Percentiles rank a stretch among this genome's conserved stretches.
phyloP scores from a whole-genome alignment of 2,329 filamentous ascomycete species.

The Arthrobotrys sphaeroides region DNA sequence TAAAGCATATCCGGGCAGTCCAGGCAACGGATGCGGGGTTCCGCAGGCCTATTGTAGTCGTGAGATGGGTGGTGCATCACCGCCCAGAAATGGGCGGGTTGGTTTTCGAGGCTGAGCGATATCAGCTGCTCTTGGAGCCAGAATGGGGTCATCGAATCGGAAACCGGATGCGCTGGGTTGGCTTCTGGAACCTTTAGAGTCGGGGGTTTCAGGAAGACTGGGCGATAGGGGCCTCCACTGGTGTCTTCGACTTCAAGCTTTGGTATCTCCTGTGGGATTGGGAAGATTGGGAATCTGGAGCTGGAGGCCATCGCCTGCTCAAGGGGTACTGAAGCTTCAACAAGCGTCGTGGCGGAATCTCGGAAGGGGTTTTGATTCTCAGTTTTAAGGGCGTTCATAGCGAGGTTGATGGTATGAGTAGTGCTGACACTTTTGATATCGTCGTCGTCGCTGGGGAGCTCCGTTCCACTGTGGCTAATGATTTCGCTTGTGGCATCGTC shows the following conservation, averaged over 20 bases:
- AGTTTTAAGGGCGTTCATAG: slow-evolving; percentile 10
- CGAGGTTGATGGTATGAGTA: slow-evolving; percentile 29
- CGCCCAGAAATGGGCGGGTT: slow-evolving; percentile 37
- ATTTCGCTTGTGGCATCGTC: slow-evolving; percentile 39
- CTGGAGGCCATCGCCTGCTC: background rate
- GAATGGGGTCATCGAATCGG: background rate
- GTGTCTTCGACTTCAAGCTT: background rate
- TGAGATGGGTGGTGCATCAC: slow-evolving; percentile 39
- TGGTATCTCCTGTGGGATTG: background rate
- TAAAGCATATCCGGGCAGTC: slow-evolving; percentile 52
- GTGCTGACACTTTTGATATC: slow-evolving; percentile 35
- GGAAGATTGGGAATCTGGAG: background rate
- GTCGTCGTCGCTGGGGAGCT: background rate
- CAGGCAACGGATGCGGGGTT: slow-evolving; percentile 43
- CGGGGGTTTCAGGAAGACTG: background rate
- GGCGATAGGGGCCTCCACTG: background rate
- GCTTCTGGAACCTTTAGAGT: background rate
- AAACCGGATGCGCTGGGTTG: background rate
- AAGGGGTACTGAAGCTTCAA: background rate
- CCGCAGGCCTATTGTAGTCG: slow-evolving; percentile 9
- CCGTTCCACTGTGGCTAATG: slow-evolving; percentile 12
- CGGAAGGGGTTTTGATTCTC: background rate
- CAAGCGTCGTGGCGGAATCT: background rate
- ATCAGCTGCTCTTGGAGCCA: slow-evolving; percentile 20
- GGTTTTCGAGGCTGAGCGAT: background rate